Base-by-base conservation (phyloP, 495 filamentous ascomycete species). In the Jackrogersella minutella region DNA sequence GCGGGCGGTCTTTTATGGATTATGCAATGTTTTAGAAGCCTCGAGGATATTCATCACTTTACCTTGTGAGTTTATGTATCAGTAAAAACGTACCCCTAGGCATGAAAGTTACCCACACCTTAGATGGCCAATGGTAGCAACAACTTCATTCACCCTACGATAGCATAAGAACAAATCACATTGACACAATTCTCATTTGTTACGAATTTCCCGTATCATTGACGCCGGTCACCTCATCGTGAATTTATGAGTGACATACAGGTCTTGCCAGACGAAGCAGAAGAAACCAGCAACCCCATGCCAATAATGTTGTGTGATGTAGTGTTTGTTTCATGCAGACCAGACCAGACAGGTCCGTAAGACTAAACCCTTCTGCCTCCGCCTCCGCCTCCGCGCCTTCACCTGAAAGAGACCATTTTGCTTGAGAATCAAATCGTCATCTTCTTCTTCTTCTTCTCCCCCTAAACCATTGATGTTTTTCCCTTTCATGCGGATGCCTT, bases 231-330 rank as follows among this genome's bases (percentile, higher is more conserved):
- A 75, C 71, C 73, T 71, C 73, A 63, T 68, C 49, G 56, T 66
- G 68, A 64, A 41, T 74, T 76, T 76, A 70, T 71, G 75, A 76
- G 77, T 81, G 78, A 82, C 79, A 77, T 76, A 80, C 74, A 81
- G 80, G 78, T 77, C 79, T 79, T 80, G 79, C 80, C 78, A 82
- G 78, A 80, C 75, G 72, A 79, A 77, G 77, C 78, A 78, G 68
- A 81, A 73, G 74, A 66, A 74, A 76, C 72, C 79, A 76, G 77
- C 77, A 79, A 78, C 70, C 66, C 78, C 77, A 74, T 75, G 73
- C 80, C 75, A 78, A 73, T 49, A 30, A n/a, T n/a, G n/a, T n/a
- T 49, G 26, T 78, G 74, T 76, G 72, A 73, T 47, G 13, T 47
- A 22, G 77, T 73, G 76, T 71, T 68, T 57, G 37, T 58, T 74